Evolutionary conservation across 1,139 yeast species (phyloP).

Genomic region (Geotrichum europaeum): DNA sequence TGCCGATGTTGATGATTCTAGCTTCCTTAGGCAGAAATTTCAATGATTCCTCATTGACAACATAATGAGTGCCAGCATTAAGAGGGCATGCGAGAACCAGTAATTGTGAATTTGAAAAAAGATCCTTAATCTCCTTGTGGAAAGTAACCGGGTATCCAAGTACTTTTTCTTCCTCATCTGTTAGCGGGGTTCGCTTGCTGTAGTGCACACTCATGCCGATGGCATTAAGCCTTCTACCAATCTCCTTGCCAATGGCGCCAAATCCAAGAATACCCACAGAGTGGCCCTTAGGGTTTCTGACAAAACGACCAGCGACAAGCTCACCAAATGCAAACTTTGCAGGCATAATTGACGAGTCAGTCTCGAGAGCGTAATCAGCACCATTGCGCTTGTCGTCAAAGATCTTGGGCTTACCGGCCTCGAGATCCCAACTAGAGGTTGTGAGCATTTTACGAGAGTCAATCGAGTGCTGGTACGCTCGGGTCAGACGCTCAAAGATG

Average conservation of each 20-base stretch:
- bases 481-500: constrained; percentile 43
- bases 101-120: constrained; percentile 46
- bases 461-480: constrained; percentile 41
- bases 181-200: constrained; percentile 49
- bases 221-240: constrained; percentile 50
- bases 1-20: constrained; percentile 69
- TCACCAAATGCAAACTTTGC: constrained; percentile 36
- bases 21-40: constrained; percentile 46
- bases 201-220: constrained; percentile 67
- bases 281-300: constrained; percentile 44
- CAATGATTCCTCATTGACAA: constrained; percentile 49
- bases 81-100: constrained; percentile 67
- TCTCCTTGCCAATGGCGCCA: constrained; percentile 67
- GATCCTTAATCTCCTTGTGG: constrained; percentile 38
- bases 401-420: constrained; percentile 34
- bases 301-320: constrained; percentile 44
- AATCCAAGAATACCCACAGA: constrained; percentile 67
- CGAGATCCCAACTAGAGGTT: constrained; percentile 20
- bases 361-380: constrained; percentile 39
- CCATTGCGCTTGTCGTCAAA: constrained; percentile 15
- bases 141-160: constrained; percentile 41
- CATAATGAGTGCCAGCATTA: constrained; percentile 49
- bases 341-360: constrained; percentile 32
- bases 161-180: constrained; percentile 32
- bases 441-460: constrained; percentile 17